phyloP scores from a whole-genome alignment of 768 basidiomycete genomes.

The Tephrocybe sp. region DNA sequence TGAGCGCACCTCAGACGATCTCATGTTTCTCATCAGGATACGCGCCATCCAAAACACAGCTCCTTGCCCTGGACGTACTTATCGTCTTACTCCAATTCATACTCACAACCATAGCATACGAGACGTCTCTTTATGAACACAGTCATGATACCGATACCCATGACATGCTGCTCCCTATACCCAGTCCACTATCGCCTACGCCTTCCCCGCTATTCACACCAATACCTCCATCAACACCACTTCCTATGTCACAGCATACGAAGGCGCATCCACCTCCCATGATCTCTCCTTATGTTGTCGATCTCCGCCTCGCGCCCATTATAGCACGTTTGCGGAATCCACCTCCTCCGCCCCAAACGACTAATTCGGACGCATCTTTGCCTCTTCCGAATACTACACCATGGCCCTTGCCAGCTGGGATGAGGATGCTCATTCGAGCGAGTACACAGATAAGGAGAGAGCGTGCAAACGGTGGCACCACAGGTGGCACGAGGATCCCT shows the following conservation, averaged over 20 bases:
- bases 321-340: slow-evolving; percentile 59
- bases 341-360: slow-evolving; percentile 34
- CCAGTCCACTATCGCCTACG: slow-evolving; percentile 26
- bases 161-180: slow-evolving; percentile 37
- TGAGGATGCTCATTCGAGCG: slow-evolving; percentile 54
- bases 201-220: slow-evolving; percentile 24
- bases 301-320: slow-evolving; percentile 57
- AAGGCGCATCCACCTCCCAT: slow-evolving; percentile 24
- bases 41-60: slow-evolving; percentile 62
- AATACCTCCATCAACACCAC: slow-evolving; percentile 19
- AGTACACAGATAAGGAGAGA: slow-evolving; percentile 42
- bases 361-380: slow-evolving; percentile 34
- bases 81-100: slow-evolving; percentile 68
- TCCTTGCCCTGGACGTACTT: slow-evolving; percentile 65
- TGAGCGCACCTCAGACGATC: not conserved
- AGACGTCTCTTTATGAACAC: slow-evolving; percentile 46
- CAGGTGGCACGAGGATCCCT: slow-evolving; percentile 30
- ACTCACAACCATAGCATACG: slow-evolving; percentile 69
- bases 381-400: slow-evolving; percentile 64
- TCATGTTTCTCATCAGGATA: slow-evolving; percentile 38
- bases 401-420: slow-evolving; percentile 46
- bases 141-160: slow-evolving; percentile 35
- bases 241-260: slow-evolving; percentile 20
- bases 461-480: slow-evolving; percentile 21
- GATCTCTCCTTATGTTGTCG: slow-evolving; percentile 53